Base-by-base conservation (phyloP, 2,329 filamentous ascomycete genomes). In the Aaosphaeria pasadenensis region DNA sequence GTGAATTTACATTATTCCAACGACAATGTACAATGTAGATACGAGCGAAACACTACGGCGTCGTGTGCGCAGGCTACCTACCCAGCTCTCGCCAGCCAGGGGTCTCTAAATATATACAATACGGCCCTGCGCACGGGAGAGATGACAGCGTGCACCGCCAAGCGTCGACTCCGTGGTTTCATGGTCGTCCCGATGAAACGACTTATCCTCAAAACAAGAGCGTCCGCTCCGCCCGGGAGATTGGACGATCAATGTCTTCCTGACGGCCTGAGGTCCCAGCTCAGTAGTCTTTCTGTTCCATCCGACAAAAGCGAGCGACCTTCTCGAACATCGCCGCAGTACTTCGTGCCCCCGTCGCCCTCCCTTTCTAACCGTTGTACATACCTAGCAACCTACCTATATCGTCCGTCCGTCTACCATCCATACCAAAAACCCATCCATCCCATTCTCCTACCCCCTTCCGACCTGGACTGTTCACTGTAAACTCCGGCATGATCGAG, bases 221-320 rank as follows among this genome's bases (percentile, higher is more conserved):
- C 63, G 62, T 64, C 63, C 63, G 63, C 60, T 64, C 61, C 62
- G 60, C 61, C 58, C 64, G 63, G 65, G 64, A 69, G 59, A 68
- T 69, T 67, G 64, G 65, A 66, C 64, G 64, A 67, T 67, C 63
- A 67, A 62, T 64, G 63, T 66, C 64, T 67, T 67, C 61, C 59
- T 69, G 59, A 66, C 62, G 60, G 60, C 57, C 63, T 64, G 54
- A 59, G 56, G 62, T 63, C 61, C 57, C 55, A 63, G 59, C 63
- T 58, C 54, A 56, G 57, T 61, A 55, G 11, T 54, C 58, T 24
- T 49, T 62, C 51, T 53, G 59, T 53, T 58, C 54, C 24, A 55
- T 55, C 55, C 52, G 54, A 62, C 64, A 65, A 67, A 65, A 67
- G 56, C 62, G 57, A 45, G 52, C 50, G 48, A 52, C 53, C 59